A percentile compares a stretch with the other conserved stretches of the same genome.
Conservation (phyloP, 139 green algal genomes). For the Chlorella sp. region DNA sequence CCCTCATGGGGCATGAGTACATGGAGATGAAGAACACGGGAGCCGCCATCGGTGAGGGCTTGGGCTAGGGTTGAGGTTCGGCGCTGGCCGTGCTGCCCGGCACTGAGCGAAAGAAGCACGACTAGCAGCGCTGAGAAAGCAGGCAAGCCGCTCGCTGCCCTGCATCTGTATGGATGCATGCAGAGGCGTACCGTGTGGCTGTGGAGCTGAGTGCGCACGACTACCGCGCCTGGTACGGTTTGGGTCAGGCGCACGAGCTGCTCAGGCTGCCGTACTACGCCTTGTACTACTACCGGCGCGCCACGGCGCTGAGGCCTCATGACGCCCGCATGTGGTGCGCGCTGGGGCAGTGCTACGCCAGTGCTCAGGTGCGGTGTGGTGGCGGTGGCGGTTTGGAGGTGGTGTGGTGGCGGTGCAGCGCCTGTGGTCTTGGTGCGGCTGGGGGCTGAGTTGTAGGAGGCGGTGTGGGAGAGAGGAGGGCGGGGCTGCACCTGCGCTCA, state of each 20-base stretch:
- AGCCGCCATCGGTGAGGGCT: conserved; percentile 35
- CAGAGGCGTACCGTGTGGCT: conserved; percentile 79
- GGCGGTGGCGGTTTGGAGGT: not conserved
- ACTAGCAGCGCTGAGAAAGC: too few relatives aligned
- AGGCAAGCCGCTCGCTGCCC: not conserved
- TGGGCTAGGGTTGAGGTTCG: too few relatives aligned
- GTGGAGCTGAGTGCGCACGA: conserved; percentile 84
- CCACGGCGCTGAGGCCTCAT: conserved; percentile 66
- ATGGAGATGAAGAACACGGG: conserved; percentile 94
- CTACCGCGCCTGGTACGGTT: conserved; percentile 81
- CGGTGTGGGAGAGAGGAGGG: too few relatives aligned
- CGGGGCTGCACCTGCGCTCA: too few relatives aligned
- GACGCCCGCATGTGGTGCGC: conserved; percentile 97
- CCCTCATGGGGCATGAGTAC: conserved; percentile 97
- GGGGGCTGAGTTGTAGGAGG: too few relatives aligned
- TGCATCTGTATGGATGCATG: not conserved
- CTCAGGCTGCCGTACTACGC: conserved; percentile 61
- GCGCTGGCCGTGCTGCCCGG: too few relatives aligned
- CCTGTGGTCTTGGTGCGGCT: too few relatives aligned
- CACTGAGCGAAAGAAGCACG: too few relatives aligned
- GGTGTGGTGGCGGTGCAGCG: not conserved
- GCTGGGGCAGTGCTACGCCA: conserved; percentile 90
- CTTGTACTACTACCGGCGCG: conserved; percentile 59
- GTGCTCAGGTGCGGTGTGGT: conserved; percentile 42
- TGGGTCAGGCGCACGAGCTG: conserved; percentile 96